Percentiles rank a stretch among this genome's conserved stretches.
Evolutionary conservation across 2,329 filamentous ascomycete species (phyloP).

Genomic region (Magnaporthiopsis poae): DNA sequence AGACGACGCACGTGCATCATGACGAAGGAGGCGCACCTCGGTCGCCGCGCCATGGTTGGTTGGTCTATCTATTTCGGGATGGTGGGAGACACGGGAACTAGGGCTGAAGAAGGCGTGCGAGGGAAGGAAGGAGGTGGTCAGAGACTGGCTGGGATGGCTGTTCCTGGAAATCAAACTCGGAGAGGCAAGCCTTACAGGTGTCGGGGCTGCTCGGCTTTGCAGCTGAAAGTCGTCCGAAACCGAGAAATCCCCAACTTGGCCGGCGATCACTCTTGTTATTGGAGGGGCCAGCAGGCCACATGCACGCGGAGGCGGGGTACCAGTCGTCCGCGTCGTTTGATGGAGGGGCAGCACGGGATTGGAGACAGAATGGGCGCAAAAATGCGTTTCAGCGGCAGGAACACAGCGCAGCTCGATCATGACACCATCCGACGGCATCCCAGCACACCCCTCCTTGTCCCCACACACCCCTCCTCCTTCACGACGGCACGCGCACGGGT

Average conservation of each 20-base stretch:
- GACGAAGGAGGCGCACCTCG: slow-evolving; percentile 1
- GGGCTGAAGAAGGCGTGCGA: background rate
- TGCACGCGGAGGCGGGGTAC: too few species aligned
- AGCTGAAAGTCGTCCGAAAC: background rate
- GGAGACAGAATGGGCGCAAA: background rate
- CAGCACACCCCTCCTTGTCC: background rate
- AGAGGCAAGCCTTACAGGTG: too few species aligned
- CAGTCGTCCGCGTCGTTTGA: background rate
- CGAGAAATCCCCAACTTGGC: background rate
- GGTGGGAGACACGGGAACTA: background rate
- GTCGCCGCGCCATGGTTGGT: background rate
- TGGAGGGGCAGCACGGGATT: background rate
- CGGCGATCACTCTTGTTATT: background rate
- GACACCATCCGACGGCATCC: background rate
- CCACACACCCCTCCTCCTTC: background rate
- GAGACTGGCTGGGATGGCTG: background rate
- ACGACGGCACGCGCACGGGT: background rate
- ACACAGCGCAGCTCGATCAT: background rate
- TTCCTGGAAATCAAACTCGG: background rate
- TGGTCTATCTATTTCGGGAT: background rate
- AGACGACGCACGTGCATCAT: background rate
- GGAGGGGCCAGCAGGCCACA: background rate
- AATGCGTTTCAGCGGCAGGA: background rate
- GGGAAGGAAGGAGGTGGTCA: background rate
- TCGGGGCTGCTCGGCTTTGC: background rate